phyloP scores from a whole-genome alignment of 257 asterid genomes.

The Ophiorrhiza pumila region DNA sequence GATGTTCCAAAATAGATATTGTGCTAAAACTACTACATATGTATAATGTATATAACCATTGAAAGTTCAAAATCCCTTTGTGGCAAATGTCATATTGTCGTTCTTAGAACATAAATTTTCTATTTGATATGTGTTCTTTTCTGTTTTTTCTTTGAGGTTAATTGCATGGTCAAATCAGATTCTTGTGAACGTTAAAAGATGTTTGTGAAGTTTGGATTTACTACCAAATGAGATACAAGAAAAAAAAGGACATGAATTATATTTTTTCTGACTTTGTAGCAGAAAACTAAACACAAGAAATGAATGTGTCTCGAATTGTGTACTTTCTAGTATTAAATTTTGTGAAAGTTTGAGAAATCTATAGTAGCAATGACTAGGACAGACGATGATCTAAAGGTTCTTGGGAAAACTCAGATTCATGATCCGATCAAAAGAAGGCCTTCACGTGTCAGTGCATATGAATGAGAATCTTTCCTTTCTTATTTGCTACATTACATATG shows the following conservation, averaged over 20 bases:
- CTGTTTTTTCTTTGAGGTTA: no score
- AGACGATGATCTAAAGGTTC: neutral
- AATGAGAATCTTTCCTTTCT: conserved; percentile 1
- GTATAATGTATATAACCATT: conserved; percentile 19
- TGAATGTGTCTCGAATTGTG: neutral
- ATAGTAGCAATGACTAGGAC: neutral
- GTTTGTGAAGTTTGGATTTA: neutral
- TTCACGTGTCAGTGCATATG: conserved; percentile 2
- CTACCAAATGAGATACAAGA: neutral
- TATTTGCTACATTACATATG: neutral
- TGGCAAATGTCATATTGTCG: neutral
- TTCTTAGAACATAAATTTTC: neutral
- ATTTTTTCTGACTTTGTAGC: neutral
- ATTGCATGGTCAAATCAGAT: no score
- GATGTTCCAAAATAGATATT: neutral
- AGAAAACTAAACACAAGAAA: neutral
- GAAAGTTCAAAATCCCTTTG: neutral
- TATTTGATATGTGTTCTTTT: neutral
- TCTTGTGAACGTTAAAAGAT: no score
- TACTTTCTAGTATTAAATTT: neutral
- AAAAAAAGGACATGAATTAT: neutral
- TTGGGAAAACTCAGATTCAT: neutral
- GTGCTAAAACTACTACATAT: neutral
- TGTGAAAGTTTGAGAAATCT: conserved; percentile 1
- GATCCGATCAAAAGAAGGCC: conserved; percentile 9